Evolutionary conservation across 371 early-diverging fungal genomes (phyloP), one percentile per base, ranked within the genome.

Genomic region (Mortierella sp.): DNA sequence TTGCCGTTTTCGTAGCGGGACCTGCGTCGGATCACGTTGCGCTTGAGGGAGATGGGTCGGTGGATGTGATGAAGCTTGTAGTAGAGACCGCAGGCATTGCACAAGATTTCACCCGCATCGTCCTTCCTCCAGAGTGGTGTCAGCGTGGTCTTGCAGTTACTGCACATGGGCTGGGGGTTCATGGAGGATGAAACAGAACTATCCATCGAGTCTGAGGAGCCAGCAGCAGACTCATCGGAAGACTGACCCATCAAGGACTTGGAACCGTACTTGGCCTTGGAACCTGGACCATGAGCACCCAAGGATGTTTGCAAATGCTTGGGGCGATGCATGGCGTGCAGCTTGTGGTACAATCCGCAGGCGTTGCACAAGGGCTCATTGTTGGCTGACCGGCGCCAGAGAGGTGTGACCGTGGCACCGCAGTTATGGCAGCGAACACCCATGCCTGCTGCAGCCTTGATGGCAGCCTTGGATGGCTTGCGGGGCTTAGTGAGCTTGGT

Each of bases 61-160:
- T 90, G 90, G 61, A 90, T 83, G 59, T 88, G 87, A 76, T 99
- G 99, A 19, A 97, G 82, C 72, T 95, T 95, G 61, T 84, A 92
- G 82, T 98, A 98, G 60, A 99, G 81, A 18, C 98, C 98, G 74
- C 98, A 98, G 1, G 98, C 98, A 80, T 98, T 98, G 84, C 99
- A 98, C 43, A 98, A 80, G 47, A 89, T 84, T 38, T 89, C 85
- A 21, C 94, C 95, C 42, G 90, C 84, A 39, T 85, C 87, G 67
- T 93, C 93, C 48, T 97, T 87, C 39, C 99, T 87, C 99, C 99
- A 99, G 28, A 98, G 87, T 1, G 99, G 98, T 1, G 99, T 99
- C 23, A 84, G 86, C 1, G 88, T 91, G 3, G 96, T 95, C 10
- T 83, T 73, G 84, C 98, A 98, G 80, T 98, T 97, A 45, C 86